phyloP scores from a whole-genome alignment of 352 stramenopile genomes.

The Elongisporangium undulatum region DNA sequence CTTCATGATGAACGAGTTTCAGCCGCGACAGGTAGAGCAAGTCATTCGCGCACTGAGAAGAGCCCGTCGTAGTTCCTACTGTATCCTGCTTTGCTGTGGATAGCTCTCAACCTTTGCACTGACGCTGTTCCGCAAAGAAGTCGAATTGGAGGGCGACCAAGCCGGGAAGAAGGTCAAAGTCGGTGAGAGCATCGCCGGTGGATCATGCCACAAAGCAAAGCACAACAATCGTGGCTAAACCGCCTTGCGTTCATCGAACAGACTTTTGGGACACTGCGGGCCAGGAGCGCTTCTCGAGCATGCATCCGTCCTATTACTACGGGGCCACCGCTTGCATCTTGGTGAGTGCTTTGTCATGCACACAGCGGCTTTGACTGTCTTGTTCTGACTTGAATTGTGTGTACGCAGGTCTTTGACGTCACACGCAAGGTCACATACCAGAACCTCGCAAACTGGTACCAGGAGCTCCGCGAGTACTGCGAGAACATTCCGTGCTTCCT shows the following conservation, averaged over 20 bases:
- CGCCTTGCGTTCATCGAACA: conserved; percentile 7
- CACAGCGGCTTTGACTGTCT: not conserved
- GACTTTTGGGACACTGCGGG: conserved; percentile 97
- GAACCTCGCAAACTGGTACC: conserved; percentile 90
- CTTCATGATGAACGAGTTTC: conserved; percentile 96
- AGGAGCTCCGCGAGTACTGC: conserved; percentile 92
- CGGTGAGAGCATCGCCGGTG: conserved; percentile 21
- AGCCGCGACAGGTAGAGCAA: conserved; percentile 69
- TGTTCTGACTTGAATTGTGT: not conserved
- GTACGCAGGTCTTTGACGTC: conserved; percentile 89
- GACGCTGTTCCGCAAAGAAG: conserved; percentile 92
- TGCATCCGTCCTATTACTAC: conserved; percentile 96
- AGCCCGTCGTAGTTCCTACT: conserved; percentile 2
- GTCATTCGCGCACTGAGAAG: not conserved
- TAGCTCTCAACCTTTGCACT: conserved; percentile 94
- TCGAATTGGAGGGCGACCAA: conserved; percentile 64
- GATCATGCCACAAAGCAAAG: not conserved
- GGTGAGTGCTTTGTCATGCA: conserved; percentile 14
- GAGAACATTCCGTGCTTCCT: conserved; percentile 91
- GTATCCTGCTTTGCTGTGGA: not conserved
- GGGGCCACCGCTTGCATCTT: conserved; percentile 92
- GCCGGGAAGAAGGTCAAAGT: conserved; percentile 57
- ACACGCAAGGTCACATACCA: conserved; percentile 95
- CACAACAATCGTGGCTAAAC: not conserved
- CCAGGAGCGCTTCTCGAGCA: conserved; percentile 94